A percentile compares a stretch with the other conserved stretches of the same genome.
Evolutionary conservation across 2,329 filamentous ascomycete species (phyloP).

Genomic region (Arthrobotrys entomopaga): DNA sequence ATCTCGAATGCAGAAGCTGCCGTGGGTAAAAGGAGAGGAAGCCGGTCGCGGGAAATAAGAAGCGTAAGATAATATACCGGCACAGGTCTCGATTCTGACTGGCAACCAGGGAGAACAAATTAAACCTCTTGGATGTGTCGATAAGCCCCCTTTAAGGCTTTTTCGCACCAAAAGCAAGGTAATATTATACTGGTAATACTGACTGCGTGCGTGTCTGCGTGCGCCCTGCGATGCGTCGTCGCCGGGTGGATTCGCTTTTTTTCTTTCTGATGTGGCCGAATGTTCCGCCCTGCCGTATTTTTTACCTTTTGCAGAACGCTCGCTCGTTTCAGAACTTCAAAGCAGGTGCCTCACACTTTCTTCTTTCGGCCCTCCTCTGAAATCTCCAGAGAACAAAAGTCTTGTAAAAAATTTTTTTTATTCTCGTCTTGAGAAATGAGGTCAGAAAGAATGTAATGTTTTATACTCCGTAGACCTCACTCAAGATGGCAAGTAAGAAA

Average conservation of each 20-base stretch:
- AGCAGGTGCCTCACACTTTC: slow-evolving; percentile 21
- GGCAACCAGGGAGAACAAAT: slow-evolving; percentile 28
- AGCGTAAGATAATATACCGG: background rate
- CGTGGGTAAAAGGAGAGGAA: slow-evolving; percentile 49
- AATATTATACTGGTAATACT: slow-evolving; percentile 1
- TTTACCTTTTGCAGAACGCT: slow-evolving; percentile 13
- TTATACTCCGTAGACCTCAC: background rate
- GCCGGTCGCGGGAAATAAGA: slow-evolving; percentile 29
- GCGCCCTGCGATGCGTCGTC: slow-evolving; percentile 21
- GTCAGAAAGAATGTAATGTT: slow-evolving; percentile 5
- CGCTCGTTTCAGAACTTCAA: slow-evolving; percentile 36
- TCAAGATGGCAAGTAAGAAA: slow-evolving; percentile 46
- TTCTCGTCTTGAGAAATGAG: slow-evolving; percentile 29
- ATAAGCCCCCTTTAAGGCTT: slow-evolving; percentile 8
- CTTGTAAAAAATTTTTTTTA: slow-evolving; percentile 11
- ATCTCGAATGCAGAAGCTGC: slow-evolving; percentile 33
- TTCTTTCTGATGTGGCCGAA: background rate
- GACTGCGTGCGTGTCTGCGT: no score
- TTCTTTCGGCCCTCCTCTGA: slow-evolving; percentile 35
- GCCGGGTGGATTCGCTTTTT: slow-evolving; percentile 12
- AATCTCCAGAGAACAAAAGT: slow-evolving; percentile 11
- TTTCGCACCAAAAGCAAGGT: slow-evolving; percentile 9
- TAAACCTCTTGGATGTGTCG: slow-evolving; percentile 10
- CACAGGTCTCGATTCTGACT: slow-evolving; percentile 11
- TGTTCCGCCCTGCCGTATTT: background rate